These are phyloP conservation scores for Sugiyamaella chiloensis DNA, from an alignment of 805 yeast species.

Conservation along the genomic window DNA sequence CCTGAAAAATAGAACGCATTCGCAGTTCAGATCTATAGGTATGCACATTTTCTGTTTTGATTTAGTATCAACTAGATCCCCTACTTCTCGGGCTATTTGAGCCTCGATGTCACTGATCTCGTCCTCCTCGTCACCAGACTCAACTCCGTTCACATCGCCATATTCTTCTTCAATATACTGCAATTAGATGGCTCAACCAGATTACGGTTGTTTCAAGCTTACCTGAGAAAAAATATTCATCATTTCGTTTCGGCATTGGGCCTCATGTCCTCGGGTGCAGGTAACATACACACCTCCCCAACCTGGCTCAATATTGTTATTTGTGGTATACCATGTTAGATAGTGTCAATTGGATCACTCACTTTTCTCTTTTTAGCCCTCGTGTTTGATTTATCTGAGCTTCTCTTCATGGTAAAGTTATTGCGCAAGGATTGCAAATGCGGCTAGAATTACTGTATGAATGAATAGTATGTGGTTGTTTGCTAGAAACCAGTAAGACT, in stretches of 20 bases:
- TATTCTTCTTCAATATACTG: constrained; percentile 22
- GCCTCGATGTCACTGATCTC: constrained; percentile 59
- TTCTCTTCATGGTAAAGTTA: too few relatives aligned
- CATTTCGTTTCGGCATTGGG: constrained; percentile 72
- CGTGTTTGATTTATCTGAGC: background rate
- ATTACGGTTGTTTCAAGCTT: too few relatives aligned
- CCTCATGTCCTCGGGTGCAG: constrained; percentile 78
- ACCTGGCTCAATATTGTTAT: constrained; percentile 62
- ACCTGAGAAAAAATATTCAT: constrained; percentile 53
- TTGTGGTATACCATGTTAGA: constrained; percentile 2
- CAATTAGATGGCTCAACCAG: too few relatives aligned
- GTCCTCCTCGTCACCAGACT: constrained; percentile 15
- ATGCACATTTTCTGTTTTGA: background rate
- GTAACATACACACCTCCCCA: constrained; percentile 88
- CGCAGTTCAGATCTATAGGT: constrained; percentile 32
- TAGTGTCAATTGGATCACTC: background rate
- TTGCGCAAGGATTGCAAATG: too few relatives aligned
- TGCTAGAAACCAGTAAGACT: too few relatives aligned
- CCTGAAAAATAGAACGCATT: constrained; percentile 72
- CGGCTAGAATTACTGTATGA: too few relatives aligned
- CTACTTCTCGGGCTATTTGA: constrained; percentile 61
- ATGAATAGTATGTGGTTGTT: too few relatives aligned
- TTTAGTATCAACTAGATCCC: constrained; percentile 47
- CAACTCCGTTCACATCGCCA: constrained; percentile 27
- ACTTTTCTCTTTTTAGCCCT: constrained; percentile 5